Evolutionary conservation across 163 green algal genomes (phyloP), one percentile per base, ranked within the genome.

Genomic region (Volvox carteri): DNA sequence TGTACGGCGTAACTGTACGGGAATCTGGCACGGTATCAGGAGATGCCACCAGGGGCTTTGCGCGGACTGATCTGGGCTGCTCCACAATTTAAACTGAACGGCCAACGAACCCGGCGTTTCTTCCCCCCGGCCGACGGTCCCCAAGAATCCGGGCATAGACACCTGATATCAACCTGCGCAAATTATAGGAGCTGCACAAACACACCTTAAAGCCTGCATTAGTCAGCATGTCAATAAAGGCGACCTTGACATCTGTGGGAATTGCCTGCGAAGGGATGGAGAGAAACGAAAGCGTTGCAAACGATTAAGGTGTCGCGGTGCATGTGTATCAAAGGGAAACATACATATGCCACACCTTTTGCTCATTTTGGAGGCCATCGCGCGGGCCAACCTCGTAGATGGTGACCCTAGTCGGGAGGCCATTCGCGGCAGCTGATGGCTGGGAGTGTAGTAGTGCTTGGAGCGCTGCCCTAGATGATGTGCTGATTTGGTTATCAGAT

Each of bases 311-410:
- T 25, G 54, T 30, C 54, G 54, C n/a, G n/a, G n/a, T n/a, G 7
- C 54, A 65, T 65, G 54, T 12, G 54, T n/a, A n/a, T n/a, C n/a
- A 12, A 19, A 65, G 54, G 8, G 54, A 12, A 65, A 4, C 28
- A 12, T 4, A 12, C 5, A 30, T 65, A 19, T 23, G 2, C 19
- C 35, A 37, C n/a, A 81, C 83, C 83, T 90, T 56, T 8, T 87
- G 65, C 90, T 99, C 97, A 79, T 99, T 99, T 86, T 99, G 97
- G 50, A 99, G 94, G 8, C 97, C 97, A 68, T 99, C 97, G 0
- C 97, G 87, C 0, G 97, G 96, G 0, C 96, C 95, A 11, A 98
- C 96, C 72, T 98, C 96, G 4, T 95, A 95, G 5, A 97, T 92
- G 0, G 65, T 84, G 18, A 89, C 84, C 9, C 16, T 0, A 23